Percentiles rank a stretch among this genome's conserved stretches.
Conservation (phyloP, 2,329 filamentous ascomycete species). For the Penicillium sp. region DNA sequence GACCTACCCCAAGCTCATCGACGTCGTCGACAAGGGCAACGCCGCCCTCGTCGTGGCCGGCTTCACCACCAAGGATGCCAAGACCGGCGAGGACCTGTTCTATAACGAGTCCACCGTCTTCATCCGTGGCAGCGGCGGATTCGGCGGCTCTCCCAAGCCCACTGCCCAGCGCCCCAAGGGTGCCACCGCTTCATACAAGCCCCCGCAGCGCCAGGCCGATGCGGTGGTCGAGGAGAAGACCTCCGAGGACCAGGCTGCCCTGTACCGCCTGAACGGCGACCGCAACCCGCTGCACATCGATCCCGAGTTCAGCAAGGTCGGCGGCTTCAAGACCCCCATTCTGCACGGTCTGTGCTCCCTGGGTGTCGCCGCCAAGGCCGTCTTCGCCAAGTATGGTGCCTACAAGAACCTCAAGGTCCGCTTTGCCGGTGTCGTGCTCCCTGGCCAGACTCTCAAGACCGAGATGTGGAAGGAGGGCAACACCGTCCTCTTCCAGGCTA, state of each 20-base stretch:
- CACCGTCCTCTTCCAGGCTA: constrained; percentile 79
- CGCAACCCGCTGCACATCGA: constrained; percentile 97
- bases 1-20: constrained; percentile 76
- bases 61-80: constrained; percentile 78
- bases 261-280: constrained; percentile 92
- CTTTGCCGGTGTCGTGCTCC: constrained; percentile 81
- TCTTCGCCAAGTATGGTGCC: constrained; percentile 77
- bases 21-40: constrained; percentile 93
- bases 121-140: constrained; percentile 85
- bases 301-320: constrained; percentile 88
- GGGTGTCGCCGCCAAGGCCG: constrained; percentile 84
- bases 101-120: constrained; percentile 97
- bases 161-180: constrained; percentile 70
- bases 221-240: constrained; percentile 82
- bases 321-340: constrained; percentile 91
- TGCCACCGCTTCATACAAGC: constrained; percentile 73
- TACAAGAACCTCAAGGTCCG: constrained; percentile 92
- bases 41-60: constrained; percentile 80
- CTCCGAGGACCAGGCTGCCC: constrained; percentile 82
- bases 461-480: constrained; percentile 92
- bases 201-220: constrained; percentile 75
- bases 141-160: constrained; percentile 74
- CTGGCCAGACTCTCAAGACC: constrained; percentile 84
- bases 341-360: constrained; percentile 96
- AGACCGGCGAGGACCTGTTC: constrained; percentile 84